Base-by-base conservation (phyloP, 1,284 basidiomycete genomes). In the Cryptococcus sp. region DNA sequence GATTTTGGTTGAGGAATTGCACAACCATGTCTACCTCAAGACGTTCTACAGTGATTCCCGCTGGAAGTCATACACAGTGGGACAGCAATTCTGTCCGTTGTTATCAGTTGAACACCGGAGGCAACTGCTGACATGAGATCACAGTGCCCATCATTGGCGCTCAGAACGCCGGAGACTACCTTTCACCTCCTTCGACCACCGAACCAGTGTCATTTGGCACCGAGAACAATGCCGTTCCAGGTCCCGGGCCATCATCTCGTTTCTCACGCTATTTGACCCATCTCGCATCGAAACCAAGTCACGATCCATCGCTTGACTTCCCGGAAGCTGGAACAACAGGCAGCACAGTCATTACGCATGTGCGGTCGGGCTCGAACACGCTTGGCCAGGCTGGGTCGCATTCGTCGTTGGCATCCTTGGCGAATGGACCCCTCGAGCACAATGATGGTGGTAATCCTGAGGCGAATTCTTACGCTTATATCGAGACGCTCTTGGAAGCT, bases 1-100 rank as follows among this genome's bases (percentile, higher is more conserved):
- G 64, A 96, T 99, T 57, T 80, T 99, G 53, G 83, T 96, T 17
- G 96, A 99, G 67, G 96, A 99, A 74, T 82, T 99, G 23, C 94
- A 99, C 75, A 93, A 88, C 69, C 96, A 99, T 77, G 80, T 99
- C n/a, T 99, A 98, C 77, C 85, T 99, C 59, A 98, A 96, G 74
- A 92, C 89, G 7, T 94, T 93, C 76, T 97, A 93, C 86, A 95
- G 90, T 74, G 95, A 99, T 66, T 85, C 86, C 10, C 85, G 95
- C 47, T 99, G 96, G 96, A 83, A 85, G 25, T 80, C 88, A 0
- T 98, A 97, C 76, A 80, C 82, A 10, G 87, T 88, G 0, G 90
- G 90, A 50, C 94, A 97, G 75, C 84, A 86, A 54, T 76, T 79
- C 10, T 83, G 93, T 93, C 70, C 79, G 89, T 81, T 10, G 15